These are phyloP conservation scores for Boletus vinaceobasis DNA, from an alignment of 768 basidiomycete species.

Conservation along the genomic window DNA sequence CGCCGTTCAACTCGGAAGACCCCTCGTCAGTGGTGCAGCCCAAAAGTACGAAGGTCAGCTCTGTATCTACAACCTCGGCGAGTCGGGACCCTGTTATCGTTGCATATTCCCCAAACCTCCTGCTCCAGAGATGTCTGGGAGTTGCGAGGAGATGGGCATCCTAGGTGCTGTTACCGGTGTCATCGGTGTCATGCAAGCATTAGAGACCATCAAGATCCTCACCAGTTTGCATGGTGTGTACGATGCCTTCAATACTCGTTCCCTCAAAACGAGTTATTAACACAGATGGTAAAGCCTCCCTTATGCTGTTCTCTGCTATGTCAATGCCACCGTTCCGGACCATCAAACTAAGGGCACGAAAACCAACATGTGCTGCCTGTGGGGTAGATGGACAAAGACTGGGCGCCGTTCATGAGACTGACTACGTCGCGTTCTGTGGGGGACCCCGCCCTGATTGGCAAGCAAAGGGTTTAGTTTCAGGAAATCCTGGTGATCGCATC, in stretches of 20 bases:
- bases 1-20: conserved; percentile 68
- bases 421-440: conserved; percentile 88
- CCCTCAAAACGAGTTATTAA: conserved; percentile 3
- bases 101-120: conserved; percentile 89
- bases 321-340: conserved; percentile 70
- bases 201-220: conserved; percentile 82
- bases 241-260: neutral
- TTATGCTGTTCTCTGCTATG: conserved; percentile 76
- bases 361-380: conserved; percentile 74
- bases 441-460: conserved; percentile 68
- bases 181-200: conserved; percentile 85
- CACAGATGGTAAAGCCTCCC: conserved; percentile 55
- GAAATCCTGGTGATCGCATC: conserved; percentile 42
- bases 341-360: conserved; percentile 74
- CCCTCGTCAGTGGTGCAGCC: conserved; percentile 91
- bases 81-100: conserved; percentile 84
- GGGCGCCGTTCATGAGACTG: conserved; percentile 51
- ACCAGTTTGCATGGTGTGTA: conserved; percentile 60
- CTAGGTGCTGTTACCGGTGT: conserved; percentile 86
- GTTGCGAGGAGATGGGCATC: conserved; percentile 88
- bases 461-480: conserved; percentile 44
- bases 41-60: conserved; percentile 82
- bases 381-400: conserved; percentile 46
- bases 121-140: conserved; percentile 56
- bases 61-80: conserved; percentile 66